A percentile compares a stretch with the other conserved stretches of the same genome.
Conservation (phyloP, 352 stramenopile genomes). For the Pythium rishiriense region DNA sequence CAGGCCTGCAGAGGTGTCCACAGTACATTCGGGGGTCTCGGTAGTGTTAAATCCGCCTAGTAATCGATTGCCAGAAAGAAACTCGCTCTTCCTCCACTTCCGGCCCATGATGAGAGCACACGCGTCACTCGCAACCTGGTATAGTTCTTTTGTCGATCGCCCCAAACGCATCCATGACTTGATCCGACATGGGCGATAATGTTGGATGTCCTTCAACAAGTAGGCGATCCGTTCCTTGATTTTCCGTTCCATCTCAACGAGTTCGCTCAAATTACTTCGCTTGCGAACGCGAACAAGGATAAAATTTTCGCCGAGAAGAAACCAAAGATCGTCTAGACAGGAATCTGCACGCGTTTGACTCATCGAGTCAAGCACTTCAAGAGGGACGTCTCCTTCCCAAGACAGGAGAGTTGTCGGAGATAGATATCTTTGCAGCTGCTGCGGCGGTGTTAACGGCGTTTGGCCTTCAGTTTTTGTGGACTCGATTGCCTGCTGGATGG, state of each 20-base stretch:
- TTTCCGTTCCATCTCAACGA: conserved; percentile 60
- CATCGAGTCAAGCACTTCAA: conserved; percentile 8
- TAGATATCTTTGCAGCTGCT: conserved; percentile 35
- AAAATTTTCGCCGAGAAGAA: conserved; percentile 70
- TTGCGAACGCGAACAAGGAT: conserved; percentile 60
- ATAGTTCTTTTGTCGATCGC: conserved; percentile 70
- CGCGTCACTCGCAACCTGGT: conserved; percentile 62
- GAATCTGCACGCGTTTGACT: background rate
- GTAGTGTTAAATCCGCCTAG: too few species aligned
- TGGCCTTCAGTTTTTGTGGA: conserved; percentile 7
- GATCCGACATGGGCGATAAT: conserved; percentile 57
- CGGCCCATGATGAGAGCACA: conserved; percentile 52
- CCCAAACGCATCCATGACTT: conserved; percentile 69
- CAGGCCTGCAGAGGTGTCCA: background rate
- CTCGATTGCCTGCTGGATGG: conserved; percentile 47
- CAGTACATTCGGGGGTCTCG: background rate
- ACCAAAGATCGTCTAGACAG: conserved; percentile 64
- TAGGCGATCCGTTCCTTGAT: conserved; percentile 59
- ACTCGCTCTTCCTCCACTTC: conserved; percentile 25
- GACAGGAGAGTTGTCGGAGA: conserved; percentile 41
- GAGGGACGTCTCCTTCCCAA: conserved; percentile 22
- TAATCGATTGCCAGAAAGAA: too few species aligned
- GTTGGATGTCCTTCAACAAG: conserved; percentile 61
- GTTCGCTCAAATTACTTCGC: conserved; percentile 53
- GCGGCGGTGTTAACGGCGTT: background rate